Evolutionary conservation across 75 land plant genomes (phyloP).

Genomic region (Isoetes taiwanensis): DNA sequence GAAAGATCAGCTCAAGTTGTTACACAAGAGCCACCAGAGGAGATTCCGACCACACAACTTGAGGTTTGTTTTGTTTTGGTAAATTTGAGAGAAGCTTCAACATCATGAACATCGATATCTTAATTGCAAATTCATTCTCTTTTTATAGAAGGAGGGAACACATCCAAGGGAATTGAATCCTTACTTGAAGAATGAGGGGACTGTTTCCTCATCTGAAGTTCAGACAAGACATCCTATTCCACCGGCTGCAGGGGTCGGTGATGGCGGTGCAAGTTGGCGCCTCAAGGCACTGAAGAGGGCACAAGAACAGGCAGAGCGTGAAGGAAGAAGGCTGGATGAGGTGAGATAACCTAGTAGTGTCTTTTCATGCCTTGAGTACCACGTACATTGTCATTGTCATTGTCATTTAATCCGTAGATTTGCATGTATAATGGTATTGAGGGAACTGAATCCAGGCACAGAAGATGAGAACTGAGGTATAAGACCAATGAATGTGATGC

Average conservation of each 20-base stretch:
- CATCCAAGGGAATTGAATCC: conserved; percentile 86
- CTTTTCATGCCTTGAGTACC: too few relatives aligned
- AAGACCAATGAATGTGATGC: too few relatives aligned
- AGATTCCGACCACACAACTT: neutral
- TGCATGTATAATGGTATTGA: too few relatives aligned
- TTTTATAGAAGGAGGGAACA: too few relatives aligned
- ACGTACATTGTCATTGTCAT: too few relatives aligned
- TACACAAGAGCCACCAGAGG: neutral
- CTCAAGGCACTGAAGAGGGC: conserved; percentile 91
- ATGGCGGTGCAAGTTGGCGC: conserved; percentile 97
- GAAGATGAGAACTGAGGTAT: too few relatives aligned
- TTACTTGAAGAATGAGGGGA: conserved; percentile 52
- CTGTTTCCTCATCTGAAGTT: conserved; percentile 60
- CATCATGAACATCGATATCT: too few relatives aligned
- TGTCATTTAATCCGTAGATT: too few relatives aligned
- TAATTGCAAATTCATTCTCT: too few relatives aligned
- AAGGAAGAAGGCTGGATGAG: conserved; percentile 67
- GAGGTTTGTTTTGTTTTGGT: neutral
- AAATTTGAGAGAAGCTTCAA: too few relatives aligned
- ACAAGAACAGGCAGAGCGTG: conserved; percentile 86
- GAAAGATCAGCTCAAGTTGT: conserved; percentile 10
- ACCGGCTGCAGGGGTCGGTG: conserved; percentile 77
- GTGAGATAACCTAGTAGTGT: too few relatives aligned
- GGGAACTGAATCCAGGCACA: too few relatives aligned
- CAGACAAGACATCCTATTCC: conserved; percentile 34